These are phyloP conservation scores for Neofusicoccum ribis DNA, from an alignment of 2,329 filamentous ascomycete genomes.

Conservation along the genomic window DNA sequence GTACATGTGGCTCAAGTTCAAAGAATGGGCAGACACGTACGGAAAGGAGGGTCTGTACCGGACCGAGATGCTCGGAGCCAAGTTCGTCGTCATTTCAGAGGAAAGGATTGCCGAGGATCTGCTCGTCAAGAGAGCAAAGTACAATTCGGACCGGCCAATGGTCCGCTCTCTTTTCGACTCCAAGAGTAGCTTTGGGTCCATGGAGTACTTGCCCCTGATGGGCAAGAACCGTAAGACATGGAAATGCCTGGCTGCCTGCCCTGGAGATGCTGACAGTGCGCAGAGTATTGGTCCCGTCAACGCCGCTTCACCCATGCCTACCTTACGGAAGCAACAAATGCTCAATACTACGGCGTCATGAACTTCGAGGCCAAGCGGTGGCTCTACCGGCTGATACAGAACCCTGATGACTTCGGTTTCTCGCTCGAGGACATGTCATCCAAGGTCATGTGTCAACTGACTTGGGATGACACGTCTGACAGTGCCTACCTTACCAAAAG, in stretches of 20 bases:
- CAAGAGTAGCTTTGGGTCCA: constrained; percentile 56
- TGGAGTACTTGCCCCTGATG: constrained; percentile 59
- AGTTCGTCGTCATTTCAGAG: constrained; percentile 52
- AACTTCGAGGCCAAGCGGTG: constrained; percentile 57
- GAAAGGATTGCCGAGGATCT: constrained; percentile 56
- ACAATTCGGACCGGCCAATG: constrained; percentile 54
- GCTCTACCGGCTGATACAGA: constrained; percentile 50
- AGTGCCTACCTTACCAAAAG: constrained; percentile 52
- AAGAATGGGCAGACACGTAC: constrained; percentile 37
- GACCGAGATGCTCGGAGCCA: constrained; percentile 40
- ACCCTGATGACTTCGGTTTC: constrained; percentile 53
- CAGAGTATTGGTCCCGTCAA: constrained; percentile 58
- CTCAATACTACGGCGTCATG: constrained; percentile 50
- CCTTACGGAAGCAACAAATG: constrained; percentile 48
- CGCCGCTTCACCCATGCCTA: constrained; percentile 55
- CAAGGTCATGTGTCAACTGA: constrained; percentile 57
- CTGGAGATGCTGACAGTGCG: neutral
- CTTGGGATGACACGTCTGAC: constrained; percentile 54
- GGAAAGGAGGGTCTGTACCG: constrained; percentile 32
- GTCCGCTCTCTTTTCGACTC: constrained; percentile 56
- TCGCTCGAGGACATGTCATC: constrained; percentile 59
- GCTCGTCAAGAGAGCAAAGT: constrained; percentile 53
- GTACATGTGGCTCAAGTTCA: constrained; percentile 57
- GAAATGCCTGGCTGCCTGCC: neutral
- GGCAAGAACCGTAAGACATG: constrained; percentile 53